Evolutionary conservation across 1,139 yeast genomes (phyloP), one percentile per base, ranked within the genome.

Genomic region (Protomyces macrosporus): DNA sequence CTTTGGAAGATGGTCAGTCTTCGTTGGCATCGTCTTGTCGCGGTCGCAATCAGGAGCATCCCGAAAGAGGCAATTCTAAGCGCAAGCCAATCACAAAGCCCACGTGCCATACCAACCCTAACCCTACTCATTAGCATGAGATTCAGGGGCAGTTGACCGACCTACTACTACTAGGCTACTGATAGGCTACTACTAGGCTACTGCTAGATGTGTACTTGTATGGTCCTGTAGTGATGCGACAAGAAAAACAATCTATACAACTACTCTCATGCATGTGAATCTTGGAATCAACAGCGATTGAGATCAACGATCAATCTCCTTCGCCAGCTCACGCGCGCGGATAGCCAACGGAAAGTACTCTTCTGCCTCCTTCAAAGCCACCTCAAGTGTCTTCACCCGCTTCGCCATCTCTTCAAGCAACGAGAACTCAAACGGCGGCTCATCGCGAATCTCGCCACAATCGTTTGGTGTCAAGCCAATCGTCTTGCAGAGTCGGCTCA

Each of bases 401-500:
- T 39, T n/a, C 12, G 42, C 42, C 12, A 39, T 39, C 42, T 32
- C 51, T n/a, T 55, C 52, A n/a, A 55, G 42, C 33, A 55, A 45
- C 37, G n/a, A 14, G 23, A 55, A 16, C 23, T 45, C 51, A 55
- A 42, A 55, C 16, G 42, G 39, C 40, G n/a, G 33, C 52, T 14
- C 33, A 36, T 33, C 39, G 6, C 12, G 32, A n/a, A 40, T 51
- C n/a, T 42, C 39, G 39, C 45, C 58, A 10, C 45, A 45, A 6
- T 48, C 52, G 23, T 1, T 23, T 23, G 58, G 39, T n/a, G 36
- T 33, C 14, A 55, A 33, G 33, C 52, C 58, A 5, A 55, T 33
- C 4, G 52, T 55, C 39, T 55, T 55, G 58, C 52, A 42, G 14
- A 55, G 40, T 33, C 58, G 39, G 40, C 45, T 48, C 23, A 55